Evolutionary conservation across 768 basidiomycete genomes (phyloP).

Genomic region (Amanita muscaria): DNA sequence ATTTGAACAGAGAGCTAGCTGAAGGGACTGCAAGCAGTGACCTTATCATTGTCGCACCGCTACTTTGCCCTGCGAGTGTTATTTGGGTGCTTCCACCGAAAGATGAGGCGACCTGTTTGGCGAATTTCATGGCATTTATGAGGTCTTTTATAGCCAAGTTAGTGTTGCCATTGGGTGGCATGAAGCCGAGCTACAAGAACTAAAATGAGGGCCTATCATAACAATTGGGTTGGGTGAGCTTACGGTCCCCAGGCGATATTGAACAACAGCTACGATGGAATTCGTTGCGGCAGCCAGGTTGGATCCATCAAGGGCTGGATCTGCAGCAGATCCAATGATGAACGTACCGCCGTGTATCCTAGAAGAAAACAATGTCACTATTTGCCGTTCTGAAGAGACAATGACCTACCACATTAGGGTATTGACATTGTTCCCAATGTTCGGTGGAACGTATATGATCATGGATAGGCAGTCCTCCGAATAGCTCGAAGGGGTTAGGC

Average conservation of each 20-base stretch:
- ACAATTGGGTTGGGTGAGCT: conserved; percentile 18
- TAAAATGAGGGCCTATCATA: background rate
- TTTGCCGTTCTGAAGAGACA: background rate
- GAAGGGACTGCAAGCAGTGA: conserved; percentile 67
- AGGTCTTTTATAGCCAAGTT: conserved; percentile 69
- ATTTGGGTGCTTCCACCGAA: conserved; percentile 64
- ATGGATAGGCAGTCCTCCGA: conserved; percentile 81
- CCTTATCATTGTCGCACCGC: conserved; percentile 71
- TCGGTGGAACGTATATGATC: conserved; percentile 58
- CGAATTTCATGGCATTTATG: conserved; percentile 55
- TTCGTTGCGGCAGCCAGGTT: conserved; percentile 60
- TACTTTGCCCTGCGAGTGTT: conserved; percentile 77
- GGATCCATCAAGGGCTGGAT: conserved; percentile 69
- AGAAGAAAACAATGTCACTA: background rate
- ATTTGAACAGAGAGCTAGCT: conserved; percentile 63
- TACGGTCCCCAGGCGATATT: conserved; percentile 78
- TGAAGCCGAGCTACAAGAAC: conserved; percentile 53
- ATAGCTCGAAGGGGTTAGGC: conserved; percentile 37
- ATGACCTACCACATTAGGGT: conserved; percentile 51
- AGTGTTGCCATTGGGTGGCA: conserved; percentile 59
- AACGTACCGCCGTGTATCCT: conserved; percentile 90
- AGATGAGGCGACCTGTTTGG: conserved; percentile 45
- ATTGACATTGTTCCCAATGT: conserved; percentile 29
- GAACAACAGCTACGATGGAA: conserved; percentile 74
- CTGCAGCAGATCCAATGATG: conserved; percentile 58